Base-by-base conservation (phyloP, 2,329 filamentous ascomycete species). In the Zasmidium angulare region DNA sequence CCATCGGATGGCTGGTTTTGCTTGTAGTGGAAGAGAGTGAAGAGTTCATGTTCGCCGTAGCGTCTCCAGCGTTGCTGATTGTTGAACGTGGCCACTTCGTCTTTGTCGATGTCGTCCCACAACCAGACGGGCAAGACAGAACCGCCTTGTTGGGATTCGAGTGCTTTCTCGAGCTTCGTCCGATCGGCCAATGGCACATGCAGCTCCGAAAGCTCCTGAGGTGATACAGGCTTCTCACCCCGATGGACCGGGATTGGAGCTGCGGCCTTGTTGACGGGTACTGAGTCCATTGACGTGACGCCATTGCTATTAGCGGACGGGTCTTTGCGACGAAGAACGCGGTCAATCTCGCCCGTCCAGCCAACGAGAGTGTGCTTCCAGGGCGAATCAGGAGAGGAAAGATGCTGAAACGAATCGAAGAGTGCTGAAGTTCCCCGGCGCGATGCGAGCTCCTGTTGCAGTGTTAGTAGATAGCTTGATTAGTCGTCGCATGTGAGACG, bases 1-100 rank as follows among this genome's bases (percentile, higher is more conserved):
- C 92, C 92, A 73, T 97, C 90, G 12, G 87, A 90, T 1, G 93
- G 91, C 73, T 93, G 91, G 71, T 96, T 90, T 71, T 95, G 91
- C 78, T 96, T 96, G 82, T 98, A 98, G 77, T 98, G 93, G 73
- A 97, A 92, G 10, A 97, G 83, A 1, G 91, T 92, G 78, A 96
- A 97, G 24, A 98, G 82, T 69, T 96, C 90, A 71, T 93, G 87
- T 78, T 97, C 92, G 17, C 93, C 91, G 75, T 95, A 98, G 46
- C 89, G 85, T 64, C 92, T 85, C 93, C 95, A 98, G 64, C 92
- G 83, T 29, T 82, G 81, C 78, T 97, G 93, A 68, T 96, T 90
- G 68, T 88, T 90, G 64, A 98, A 80, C 40, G 84, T 80, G 53
- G 93, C 84, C 43, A 80, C 78, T 36, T 91, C 89, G 48, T 76